phyloP scores from a whole-genome alignment of 257 asterid genomes.

The Solanum gandarillasii region DNA sequence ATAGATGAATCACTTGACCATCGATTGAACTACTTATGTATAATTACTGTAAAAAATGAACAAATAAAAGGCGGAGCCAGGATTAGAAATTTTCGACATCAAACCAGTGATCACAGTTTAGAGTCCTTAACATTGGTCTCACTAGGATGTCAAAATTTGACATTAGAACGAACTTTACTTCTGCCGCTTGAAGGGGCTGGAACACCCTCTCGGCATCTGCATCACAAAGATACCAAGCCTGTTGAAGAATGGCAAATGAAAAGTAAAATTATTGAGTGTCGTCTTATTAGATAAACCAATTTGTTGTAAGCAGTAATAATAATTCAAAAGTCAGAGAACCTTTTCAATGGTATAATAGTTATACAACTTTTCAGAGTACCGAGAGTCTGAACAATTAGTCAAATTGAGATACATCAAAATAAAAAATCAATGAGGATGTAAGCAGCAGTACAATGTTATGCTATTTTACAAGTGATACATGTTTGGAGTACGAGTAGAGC shows the following conservation, averaged over 20 bases:
- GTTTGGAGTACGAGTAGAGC: no score
- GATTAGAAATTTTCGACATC: slow-evolving; percentile 32
- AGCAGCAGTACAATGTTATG: no score
- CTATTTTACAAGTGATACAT: no score
- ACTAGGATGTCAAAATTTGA: slow-evolving; percentile 90
- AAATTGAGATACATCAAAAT: slow-evolving; percentile 10
- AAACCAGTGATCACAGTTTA: slow-evolving; percentile 89
- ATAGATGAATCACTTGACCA: no score
- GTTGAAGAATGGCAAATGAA: neutral
- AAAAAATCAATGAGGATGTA: no score
- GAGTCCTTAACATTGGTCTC: slow-evolving; percentile 71
- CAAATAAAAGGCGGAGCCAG: no score
- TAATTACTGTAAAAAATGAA: no score
- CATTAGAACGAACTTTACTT: slow-evolving; percentile 72
- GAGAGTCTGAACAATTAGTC: slow-evolving; percentile 81
- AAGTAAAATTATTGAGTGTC: neutral
- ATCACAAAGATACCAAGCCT: slow-evolving; percentile 98
- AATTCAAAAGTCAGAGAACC: slow-evolving; percentile 26
- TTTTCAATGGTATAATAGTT: slow-evolving; percentile 72
- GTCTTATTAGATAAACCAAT: neutral
- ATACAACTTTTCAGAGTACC: slow-evolving; percentile 86
- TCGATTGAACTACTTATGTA: no score
- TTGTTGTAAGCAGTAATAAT: neutral
- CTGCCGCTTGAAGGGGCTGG: slow-evolving; percentile 58
- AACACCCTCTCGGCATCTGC: slow-evolving; percentile 80